Evolutionary conservation across 208 protist species (phyloP), one percentile per base, ranked within the genome.

Genomic region (Trypanosoma vivax): DNA sequence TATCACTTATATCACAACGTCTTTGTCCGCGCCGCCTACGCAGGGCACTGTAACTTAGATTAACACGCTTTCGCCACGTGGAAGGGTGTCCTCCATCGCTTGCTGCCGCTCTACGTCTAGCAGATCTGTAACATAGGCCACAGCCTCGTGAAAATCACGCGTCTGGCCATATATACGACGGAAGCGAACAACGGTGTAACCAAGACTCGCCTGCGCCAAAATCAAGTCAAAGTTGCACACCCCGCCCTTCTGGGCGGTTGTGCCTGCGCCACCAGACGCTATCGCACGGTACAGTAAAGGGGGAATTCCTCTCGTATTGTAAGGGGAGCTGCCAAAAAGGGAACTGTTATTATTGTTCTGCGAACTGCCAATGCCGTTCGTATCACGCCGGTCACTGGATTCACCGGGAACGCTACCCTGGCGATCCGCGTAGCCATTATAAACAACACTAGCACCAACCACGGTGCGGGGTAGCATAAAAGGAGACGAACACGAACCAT

Each of bases 211-310:
- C 1, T 82, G 79, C 0, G 82, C 66, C 28, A 94, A 59, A 38
- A 88, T 88, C 5, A 94, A 53, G 39, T 94, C 86, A 2, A 90
- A 47, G 60, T 89, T 73, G 30, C 86, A 94, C 10, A 86, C 70
- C 10, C 79, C 80, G 42, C 65, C 80, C 37, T 76, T 60, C 33
- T 65, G 73, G 16, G 51, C 51, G 10, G 79, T 62, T 0, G 72
- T 60, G 19, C 71, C 75, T 18, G 53, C 65, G 23, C 70, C 66
- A 43, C 70, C 70, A 50, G 70, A 83, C 14, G 76, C 69, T 33
- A 88, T 52, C 2, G 57, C 63, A 28, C 79, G 74, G 53, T 84
- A 79, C 1, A 63, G 66, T 23, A 74, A 70, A 2, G 50, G 19
- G 3, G 28, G 19, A 3, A 6, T 34, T 11, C 18, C 29, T 16